These are phyloP conservation scores for Salix exigua DNA, from an alignment of 345 rosid species.

Conservation along the genomic window DNA sequence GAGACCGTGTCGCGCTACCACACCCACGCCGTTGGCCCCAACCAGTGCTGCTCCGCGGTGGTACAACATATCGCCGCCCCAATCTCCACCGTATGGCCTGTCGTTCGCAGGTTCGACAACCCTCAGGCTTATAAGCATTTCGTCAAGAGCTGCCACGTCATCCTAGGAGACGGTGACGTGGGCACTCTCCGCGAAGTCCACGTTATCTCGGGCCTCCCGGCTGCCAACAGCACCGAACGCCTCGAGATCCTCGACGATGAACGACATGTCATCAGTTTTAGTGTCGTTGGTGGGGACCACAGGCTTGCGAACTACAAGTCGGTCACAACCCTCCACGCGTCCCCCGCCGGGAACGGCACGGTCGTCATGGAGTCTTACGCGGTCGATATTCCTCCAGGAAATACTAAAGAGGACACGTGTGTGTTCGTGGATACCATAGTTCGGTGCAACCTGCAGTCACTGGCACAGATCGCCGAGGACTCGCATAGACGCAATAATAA, in stretches of 20 bases:
- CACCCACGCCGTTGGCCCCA: slow-evolving; percentile 22
- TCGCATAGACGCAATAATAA: slow-evolving; percentile 12
- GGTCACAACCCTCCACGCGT: slow-evolving; percentile 28
- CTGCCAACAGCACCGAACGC: slow-evolving; percentile 29
- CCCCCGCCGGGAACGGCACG: slow-evolving; percentile 26
- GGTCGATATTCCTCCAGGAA: slow-evolving; percentile 50
- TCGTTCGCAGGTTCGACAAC: slow-evolving; percentile 32
- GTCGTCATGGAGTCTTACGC: slow-evolving; percentile 49
- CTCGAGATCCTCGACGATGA: slow-evolving; percentile 41
- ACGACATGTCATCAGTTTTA: slow-evolving; percentile 32
- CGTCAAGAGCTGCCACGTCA: slow-evolving; percentile 34
- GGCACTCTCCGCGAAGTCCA: slow-evolving; percentile 34
- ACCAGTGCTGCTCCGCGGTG: slow-evolving; percentile 33
- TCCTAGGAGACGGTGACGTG: slow-evolving; percentile 27
- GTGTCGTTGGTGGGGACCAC: slow-evolving; percentile 36
- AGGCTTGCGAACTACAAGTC: slow-evolving; percentile 38
- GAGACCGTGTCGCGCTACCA: slow-evolving; percentile 24
- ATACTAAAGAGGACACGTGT: slow-evolving; percentile 45
- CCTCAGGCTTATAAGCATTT: slow-evolving; percentile 35
- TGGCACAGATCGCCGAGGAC: slow-evolving; percentile 34
- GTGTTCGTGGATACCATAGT: slow-evolving; percentile 49
- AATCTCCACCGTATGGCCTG: slow-evolving; percentile 33
- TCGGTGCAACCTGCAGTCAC: slow-evolving; percentile 43
- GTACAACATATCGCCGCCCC: slow-evolving; percentile 34
- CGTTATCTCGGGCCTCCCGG: slow-evolving; percentile 35